phyloP scores from a whole-genome alignment of 768 basidiomycete species.

The Lactarius hatsudake region DNA sequence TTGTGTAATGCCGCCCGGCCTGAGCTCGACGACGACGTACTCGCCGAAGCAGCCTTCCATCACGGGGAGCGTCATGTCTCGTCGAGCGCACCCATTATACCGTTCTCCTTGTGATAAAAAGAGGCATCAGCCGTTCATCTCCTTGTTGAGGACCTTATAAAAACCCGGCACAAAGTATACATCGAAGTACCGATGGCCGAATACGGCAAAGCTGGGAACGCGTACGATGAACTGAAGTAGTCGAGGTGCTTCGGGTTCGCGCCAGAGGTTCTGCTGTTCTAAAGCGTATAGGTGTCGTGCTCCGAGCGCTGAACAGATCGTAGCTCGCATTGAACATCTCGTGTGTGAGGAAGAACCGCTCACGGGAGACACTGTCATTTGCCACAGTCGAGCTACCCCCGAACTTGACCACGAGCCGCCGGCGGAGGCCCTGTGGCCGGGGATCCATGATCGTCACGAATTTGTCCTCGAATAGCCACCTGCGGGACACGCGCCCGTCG shows the following conservation, averaged over 20 bases:
- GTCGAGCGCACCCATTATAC: slow-evolving; percentile 70
- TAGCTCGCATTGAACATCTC: slow-evolving; percentile 82
- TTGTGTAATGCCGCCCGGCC: slow-evolving; percentile 57
- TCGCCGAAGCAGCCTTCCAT: slow-evolving; percentile 46
- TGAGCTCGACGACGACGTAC: slow-evolving; percentile 60
- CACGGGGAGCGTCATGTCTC: slow-evolving; percentile 57
- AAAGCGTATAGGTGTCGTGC: slow-evolving; percentile 62
- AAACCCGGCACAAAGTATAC: slow-evolving; percentile 53
- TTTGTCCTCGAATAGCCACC: too few relatives aligned
- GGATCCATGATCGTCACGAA: too few relatives aligned
- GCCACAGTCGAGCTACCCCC: too few relatives aligned
- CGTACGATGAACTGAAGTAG: slow-evolving; percentile 81
- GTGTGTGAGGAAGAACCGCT: slow-evolving; percentile 84
- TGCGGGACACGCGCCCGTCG: too few relatives aligned
- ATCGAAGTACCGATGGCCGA: slow-evolving; percentile 66
- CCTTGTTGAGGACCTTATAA: slow-evolving; percentile 73
- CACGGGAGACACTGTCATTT: slow-evolving; percentile 64
- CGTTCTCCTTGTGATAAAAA: slow-evolving; percentile 52
- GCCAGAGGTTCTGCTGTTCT: slow-evolving; percentile 64
- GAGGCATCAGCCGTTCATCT: slow-evolving; percentile 36
- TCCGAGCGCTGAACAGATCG: slow-evolving; percentile 77
- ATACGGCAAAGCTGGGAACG: slow-evolving; percentile 68
- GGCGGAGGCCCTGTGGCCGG: too few relatives aligned
- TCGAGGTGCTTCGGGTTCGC: slow-evolving; percentile 75
- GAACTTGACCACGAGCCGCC: too few relatives aligned